Base-by-base conservation (phyloP, 116 monocot genomes). In the Posidonia oceanica region DNA sequence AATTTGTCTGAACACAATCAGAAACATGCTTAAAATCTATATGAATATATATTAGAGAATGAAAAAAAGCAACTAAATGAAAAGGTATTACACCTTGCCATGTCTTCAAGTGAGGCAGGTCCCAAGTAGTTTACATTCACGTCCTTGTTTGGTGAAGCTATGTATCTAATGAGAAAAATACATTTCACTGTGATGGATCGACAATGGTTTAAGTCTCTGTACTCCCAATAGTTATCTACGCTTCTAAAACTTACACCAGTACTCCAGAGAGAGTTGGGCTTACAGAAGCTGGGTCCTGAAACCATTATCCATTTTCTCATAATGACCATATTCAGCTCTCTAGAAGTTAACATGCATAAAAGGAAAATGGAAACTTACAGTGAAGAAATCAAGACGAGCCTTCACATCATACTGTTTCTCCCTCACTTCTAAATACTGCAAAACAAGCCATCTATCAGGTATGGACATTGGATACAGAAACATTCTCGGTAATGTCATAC, bases 321-420 rank as follows among this genome's bases (percentile, higher is more conserved):
- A 14, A 15, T 38, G 52, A 17, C 53, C 73, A 36, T 39, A 51
- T 40, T 38, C 29, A 59, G 65, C 17, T 59, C 37, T 14, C 20
- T 12, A 61, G 14, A 52, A 44, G n/a, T 38, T 67, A 36, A 29
- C 11, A 21, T 56, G 21, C 61, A 21, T 41, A 40, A 70, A 22
- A 16, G 15, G 20, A 15, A 17, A 18, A 14, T 6, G 17, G 3
- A 20, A 22, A 76, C 92, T 89, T 92, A 97, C 96, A 55, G 90
- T 92, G 68, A 80, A 98, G 59, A 98, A 85, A 75, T 98, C 97
- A 72, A 90, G 70, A 75, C 84, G 76, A 74, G 79, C 77, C 81
- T 89, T 98, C 76, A 69, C 75, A 64, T 98, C 97, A 71, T 98
- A 93, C 70, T 98, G 97, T 68, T 92, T 98, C 52, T 98, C 97